Evolutionary conservation across 2,329 filamentous ascomycete species (phyloP).

Genomic region (Pseudovirgaria hyperparasitica): DNA sequence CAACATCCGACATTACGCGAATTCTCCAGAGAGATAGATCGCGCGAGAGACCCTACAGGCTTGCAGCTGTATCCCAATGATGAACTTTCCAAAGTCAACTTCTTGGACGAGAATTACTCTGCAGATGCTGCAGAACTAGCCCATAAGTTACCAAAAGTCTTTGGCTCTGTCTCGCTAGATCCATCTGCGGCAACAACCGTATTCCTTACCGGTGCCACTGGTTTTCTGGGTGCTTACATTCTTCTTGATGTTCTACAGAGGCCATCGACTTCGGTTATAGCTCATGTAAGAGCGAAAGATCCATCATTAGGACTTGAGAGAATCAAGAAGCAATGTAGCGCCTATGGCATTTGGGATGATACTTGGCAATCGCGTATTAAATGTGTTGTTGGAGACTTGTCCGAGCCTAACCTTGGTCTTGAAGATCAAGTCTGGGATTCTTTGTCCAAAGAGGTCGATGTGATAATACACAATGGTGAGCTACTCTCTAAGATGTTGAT

Average conservation of each 20-base stretch:
- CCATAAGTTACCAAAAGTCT: conserved; percentile 30
- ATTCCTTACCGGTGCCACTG: conserved; percentile 80
- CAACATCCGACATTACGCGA: conserved; percentile 49
- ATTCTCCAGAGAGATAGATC: conserved; percentile 41
- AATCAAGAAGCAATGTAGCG: conserved; percentile 53
- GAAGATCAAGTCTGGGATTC: conserved; percentile 50
- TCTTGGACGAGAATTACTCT: conserved; percentile 39
- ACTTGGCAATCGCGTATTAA: conserved; percentile 53
- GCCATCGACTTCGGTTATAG: conserved; percentile 50
- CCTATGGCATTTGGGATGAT: conserved; percentile 68
- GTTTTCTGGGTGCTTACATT: conserved; percentile 76
- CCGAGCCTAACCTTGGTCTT: conserved; percentile 62
- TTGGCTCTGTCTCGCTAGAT: conserved; percentile 27
- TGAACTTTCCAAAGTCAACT: conserved; percentile 29
- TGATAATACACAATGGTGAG: conserved; percentile 66
- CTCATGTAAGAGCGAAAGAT: conserved; percentile 61
- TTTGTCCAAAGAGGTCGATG: conserved; percentile 54
- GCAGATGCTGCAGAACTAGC: conserved; percentile 40
- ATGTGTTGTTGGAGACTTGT: conserved; percentile 61
- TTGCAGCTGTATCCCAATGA: conserved; percentile 29
- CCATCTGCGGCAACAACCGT: conserved; percentile 41
- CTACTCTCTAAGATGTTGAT: too few relatives aligned
- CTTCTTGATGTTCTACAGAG: conserved; percentile 61
- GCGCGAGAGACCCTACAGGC: conserved; percentile 35
- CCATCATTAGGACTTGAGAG: conserved; percentile 48